Base-by-base conservation (phyloP, 2,329 filamentous ascomycete genomes). In the Ascochyta rabiei region DNA sequence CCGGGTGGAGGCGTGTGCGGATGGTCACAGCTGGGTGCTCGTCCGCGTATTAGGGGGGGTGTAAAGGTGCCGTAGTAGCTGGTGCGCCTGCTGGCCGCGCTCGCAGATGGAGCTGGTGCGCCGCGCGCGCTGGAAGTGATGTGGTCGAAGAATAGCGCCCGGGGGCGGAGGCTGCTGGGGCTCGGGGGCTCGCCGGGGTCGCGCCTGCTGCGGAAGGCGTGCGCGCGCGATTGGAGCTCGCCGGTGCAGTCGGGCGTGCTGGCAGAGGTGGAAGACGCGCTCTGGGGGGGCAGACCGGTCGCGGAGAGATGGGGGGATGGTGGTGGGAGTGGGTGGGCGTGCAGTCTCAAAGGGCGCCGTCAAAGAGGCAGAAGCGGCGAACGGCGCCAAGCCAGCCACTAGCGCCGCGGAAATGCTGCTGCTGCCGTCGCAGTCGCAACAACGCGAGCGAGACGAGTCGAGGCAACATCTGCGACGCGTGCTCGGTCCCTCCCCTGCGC, bases 121-220 rank as follows among this genome's bases (percentile, higher is more conserved):
- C 72, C 60, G 62, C 60, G 61, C 64, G 70, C 69, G 72, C 66
- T 64, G 62, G 46, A 65, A 57, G 63, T 56, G 67, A 64, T 72
- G 66, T 44, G 48, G 68, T 62, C 52, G 66, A 66, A 63, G 60
- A 61, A 68, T 60, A 57, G 56, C 48, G 49, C 55, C 64, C 46
- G 60, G 33, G 41, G 62, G 60, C 62, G 68, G 65, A 72, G 69
- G 63, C 65, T 67, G 67, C 62, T 62, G 60, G 58, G 67, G 54
- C 57, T 53, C 43, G 52, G 64, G 62, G 67, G 62, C 58, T 69
- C 69, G 67, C 62, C 47, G 57, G 51, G 57, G 61, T 64, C 63
- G 66, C 68, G 68, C 64, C 53, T 57, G 61, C 58, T 53, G 55
- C 59, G 38, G 48, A 38, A 48, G 57, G 48, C 56, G 50, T 54